These are phyloP conservation scores for Xenoacremonium recifei DNA, from an alignment of 2,329 filamentous ascomycete species.

Conservation along the genomic window DNA sequence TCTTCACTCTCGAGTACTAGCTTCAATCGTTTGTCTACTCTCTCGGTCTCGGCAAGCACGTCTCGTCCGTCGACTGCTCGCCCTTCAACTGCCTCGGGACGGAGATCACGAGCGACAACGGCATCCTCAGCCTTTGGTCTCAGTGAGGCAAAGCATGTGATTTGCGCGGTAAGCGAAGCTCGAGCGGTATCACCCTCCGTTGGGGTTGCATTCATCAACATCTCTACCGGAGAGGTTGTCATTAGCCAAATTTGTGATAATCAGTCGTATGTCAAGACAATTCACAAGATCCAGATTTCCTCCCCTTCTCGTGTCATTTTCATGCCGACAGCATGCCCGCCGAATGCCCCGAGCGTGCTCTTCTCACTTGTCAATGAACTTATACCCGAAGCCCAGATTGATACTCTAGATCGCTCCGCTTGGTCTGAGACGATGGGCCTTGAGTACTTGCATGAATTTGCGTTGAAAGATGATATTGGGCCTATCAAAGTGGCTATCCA, in stretches of 20 bases:
- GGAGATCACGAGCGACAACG: constrained; percentile 41
- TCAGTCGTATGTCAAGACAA: constrained; percentile 84
- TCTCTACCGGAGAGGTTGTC: constrained; percentile 79
- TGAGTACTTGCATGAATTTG: constrained; percentile 76
- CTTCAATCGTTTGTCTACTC: not conserved
- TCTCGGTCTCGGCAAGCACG: constrained; percentile 8
- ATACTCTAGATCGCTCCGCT: constrained; percentile 68
- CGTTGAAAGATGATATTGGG: constrained; percentile 76
- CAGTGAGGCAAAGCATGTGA: constrained; percentile 63
- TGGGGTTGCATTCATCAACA: constrained; percentile 83
- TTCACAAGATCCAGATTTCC: constrained; percentile 82
- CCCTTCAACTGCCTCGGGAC: constrained; percentile 42
- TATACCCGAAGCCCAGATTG: constrained; percentile 29
- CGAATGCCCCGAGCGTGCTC: constrained; percentile 70
- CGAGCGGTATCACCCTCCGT: constrained; percentile 83
- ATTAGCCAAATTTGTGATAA: constrained; percentile 91
- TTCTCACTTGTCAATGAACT: constrained; percentile 69
- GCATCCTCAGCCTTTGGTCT: constrained; percentile 40
- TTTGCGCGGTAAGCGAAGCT: constrained; percentile 88
- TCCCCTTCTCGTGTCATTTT: constrained; percentile 79
- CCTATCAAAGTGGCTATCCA: constrained; percentile 75
- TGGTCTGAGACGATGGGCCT: constrained; percentile 80
- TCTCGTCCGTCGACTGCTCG: constrained; percentile 23
- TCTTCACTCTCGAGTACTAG: too few relatives aligned
- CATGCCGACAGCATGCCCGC: constrained; percentile 63